These are phyloP conservation scores for Phyllosticta citrichinensis DNA, from an alignment of 2,329 filamentous ascomycete species.

Conservation along the genomic window DNA sequence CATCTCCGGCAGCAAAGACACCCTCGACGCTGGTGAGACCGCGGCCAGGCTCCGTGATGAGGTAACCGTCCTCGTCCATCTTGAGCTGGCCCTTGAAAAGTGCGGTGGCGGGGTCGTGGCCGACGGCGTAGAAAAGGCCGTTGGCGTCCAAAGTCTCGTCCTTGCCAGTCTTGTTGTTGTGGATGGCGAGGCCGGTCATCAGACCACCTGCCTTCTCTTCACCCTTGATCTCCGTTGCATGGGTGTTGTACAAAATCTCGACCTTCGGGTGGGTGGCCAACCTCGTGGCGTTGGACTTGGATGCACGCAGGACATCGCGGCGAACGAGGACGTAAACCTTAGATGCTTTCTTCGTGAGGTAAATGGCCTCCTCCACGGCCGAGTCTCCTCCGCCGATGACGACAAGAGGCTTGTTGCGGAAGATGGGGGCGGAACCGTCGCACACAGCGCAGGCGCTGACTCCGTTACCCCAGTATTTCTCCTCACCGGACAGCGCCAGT, in stretches of 20 bases:
- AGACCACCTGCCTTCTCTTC: constrained; percentile 63
- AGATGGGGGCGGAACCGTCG: constrained; percentile 93
- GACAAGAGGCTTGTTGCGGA: constrained; percentile 88
- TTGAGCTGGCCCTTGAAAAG: constrained; percentile 86
- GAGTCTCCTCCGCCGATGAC: constrained; percentile 97
- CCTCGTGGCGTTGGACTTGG: constrained; percentile 83
- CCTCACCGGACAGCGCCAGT: constrained; percentile 74
- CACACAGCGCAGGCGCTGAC: constrained; percentile 96
- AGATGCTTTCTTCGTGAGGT: constrained; percentile 93
- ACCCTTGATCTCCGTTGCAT: constrained; percentile 74
- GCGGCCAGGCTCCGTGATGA: constrained; percentile 79
- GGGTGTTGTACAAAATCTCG: constrained; percentile 76
- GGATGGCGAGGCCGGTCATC: constrained; percentile 80
- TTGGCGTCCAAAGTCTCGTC: constrained; percentile 81
- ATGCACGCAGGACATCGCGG: constrained; percentile 75
- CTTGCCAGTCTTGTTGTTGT: constrained; percentile 64
- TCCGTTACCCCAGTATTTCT: constrained; percentile 94
- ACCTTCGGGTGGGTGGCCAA: constrained; percentile 79
- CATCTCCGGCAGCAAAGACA: constrained; percentile 93
- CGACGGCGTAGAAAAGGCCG: constrained; percentile 94
- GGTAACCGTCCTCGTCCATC: constrained; percentile 82
- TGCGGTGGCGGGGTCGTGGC: constrained; percentile 86
- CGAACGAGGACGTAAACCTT: constrained; percentile 92
- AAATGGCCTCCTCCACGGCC: constrained; percentile 93
- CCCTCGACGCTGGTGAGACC: constrained; percentile 80